These are phyloP conservation scores for Mallotus nudiflorus DNA, from an alignment of 345 rosid species.

Conservation along the genomic window DNA sequence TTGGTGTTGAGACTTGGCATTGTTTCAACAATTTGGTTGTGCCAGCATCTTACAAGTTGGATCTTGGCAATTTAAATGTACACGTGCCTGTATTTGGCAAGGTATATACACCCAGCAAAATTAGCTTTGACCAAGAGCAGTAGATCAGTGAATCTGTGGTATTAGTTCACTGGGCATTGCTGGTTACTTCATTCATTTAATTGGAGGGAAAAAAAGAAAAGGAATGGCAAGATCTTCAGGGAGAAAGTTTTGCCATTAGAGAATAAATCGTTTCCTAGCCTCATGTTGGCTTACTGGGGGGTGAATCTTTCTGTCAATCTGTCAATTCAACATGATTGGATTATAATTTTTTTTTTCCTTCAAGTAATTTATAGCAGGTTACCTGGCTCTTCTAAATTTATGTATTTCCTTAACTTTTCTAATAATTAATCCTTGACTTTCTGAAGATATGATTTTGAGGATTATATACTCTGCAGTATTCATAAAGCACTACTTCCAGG, in stretches of 20 bases:
- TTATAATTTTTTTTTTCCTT: no score
- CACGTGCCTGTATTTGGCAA: not conserved
- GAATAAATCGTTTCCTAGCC: not conserved
- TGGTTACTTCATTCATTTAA: not conserved
- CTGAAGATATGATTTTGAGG: conserved; percentile 75
- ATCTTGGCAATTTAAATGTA: not conserved
- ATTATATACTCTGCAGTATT: conserved; percentile 61
- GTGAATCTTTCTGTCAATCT: not conserved
- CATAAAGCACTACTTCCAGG: conserved; percentile 80
- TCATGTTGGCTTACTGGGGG: not conserved
- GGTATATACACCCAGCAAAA: not conserved
- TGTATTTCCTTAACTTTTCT: no score
- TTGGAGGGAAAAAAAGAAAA: not conserved
- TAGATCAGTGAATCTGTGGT: not conserved
- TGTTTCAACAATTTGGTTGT: not conserved
- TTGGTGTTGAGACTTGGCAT: not conserved
- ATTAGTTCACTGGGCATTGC: not conserved
- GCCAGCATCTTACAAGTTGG: not conserved
- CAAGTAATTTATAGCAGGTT: no score
- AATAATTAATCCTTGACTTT: conserved; percentile 40
- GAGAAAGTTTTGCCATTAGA: not conserved
- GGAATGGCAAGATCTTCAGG: not conserved
- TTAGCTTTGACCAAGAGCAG: not conserved
- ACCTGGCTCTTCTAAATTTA: no score
- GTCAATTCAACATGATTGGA: not conserved